These are phyloP conservation scores for Aspergillus calidoustus DNA, from an alignment of 2,329 filamentous ascomycete species.

Conservation along the genomic window DNA sequence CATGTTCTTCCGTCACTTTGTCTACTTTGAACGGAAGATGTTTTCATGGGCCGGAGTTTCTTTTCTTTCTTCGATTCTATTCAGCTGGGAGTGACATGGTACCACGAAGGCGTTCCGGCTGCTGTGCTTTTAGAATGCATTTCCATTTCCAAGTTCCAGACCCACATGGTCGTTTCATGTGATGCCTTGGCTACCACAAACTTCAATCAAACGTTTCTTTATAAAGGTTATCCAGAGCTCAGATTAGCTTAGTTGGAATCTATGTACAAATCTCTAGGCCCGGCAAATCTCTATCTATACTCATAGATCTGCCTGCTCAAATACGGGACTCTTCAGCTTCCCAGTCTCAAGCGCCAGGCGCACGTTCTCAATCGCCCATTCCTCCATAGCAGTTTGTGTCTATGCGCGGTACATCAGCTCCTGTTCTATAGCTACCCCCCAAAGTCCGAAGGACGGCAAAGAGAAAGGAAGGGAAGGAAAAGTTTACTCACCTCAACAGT, in stretches of 20 bases:
- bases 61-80: conserved; percentile 21
- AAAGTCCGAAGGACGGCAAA: neutral
- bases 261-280: neutral
- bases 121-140: conserved; percentile 19
- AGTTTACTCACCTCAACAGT: conserved; percentile 62
- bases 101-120: conserved; percentile 30
- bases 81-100: conserved; percentile 23
- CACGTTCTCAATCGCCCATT: conserved; percentile 75
- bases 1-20: conserved; percentile 20
- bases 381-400: conserved; percentile 68
- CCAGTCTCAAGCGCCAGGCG: conserved; percentile 65
- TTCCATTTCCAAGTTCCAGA: conserved; percentile 11
- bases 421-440: neutral
- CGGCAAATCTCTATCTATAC: neutral
- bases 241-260: neutral
- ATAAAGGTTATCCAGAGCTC: neutral
- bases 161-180: conserved; percentile 8
- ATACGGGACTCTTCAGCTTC: conserved; percentile 70
- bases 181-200: neutral
- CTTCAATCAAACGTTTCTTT: neutral
- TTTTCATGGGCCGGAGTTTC: conserved; percentile 28
- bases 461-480: neutral
- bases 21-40: conserved; percentile 17
- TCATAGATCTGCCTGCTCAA: conserved; percentile 65
- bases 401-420: conserved; percentile 27